Conservation (phyloP, 2,329 filamentous ascomycete species). For the Microsporum audouinii region DNA sequence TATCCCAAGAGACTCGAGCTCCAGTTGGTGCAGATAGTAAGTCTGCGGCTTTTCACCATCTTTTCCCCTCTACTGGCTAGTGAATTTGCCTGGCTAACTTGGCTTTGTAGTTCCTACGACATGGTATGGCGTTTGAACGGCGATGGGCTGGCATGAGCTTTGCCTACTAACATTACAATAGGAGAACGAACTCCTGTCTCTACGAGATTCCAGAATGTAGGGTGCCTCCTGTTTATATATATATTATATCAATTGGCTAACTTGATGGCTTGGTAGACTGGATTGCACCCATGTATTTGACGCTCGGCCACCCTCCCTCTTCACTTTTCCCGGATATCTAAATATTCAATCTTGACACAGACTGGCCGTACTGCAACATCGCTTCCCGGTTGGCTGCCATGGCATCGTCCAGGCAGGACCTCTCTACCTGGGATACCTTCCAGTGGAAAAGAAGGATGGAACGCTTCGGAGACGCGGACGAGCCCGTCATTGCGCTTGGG, state of each 20-base stretch:
- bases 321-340: neutral
- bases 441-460: conserved; percentile 65
- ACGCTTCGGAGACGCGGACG: conserved; percentile 60
- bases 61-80: neutral
- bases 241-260: conserved; percentile 15
- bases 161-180: conserved; percentile 16
- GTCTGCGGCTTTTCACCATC: conserved; percentile 17
- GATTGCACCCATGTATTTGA: conserved; percentile 37
- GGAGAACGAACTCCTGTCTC: conserved; percentile 72
- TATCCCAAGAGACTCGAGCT: conserved; percentile 74
- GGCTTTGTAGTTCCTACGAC: conserved; percentile 49
- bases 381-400: conserved; percentile 58
- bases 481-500: conserved; percentile 58
- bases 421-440: conserved; percentile 46
- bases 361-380: conserved; percentile 85
- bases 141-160: neutral
- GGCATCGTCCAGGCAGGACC: conserved; percentile 44
- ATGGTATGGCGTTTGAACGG: conserved; percentile 39
- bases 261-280: conserved; percentile 29
- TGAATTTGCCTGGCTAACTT: neutral
- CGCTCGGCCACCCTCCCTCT: conserved; percentile 14
- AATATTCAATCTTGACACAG: conserved; percentile 20
- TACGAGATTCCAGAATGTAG: conserved; percentile 70
- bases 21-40: conserved; percentile 73
- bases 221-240: conserved; percentile 10